These are phyloP conservation scores for Botrytis sinoallii DNA, from an alignment of 2,329 filamentous ascomycete species.

Conservation along the genomic window DNA sequence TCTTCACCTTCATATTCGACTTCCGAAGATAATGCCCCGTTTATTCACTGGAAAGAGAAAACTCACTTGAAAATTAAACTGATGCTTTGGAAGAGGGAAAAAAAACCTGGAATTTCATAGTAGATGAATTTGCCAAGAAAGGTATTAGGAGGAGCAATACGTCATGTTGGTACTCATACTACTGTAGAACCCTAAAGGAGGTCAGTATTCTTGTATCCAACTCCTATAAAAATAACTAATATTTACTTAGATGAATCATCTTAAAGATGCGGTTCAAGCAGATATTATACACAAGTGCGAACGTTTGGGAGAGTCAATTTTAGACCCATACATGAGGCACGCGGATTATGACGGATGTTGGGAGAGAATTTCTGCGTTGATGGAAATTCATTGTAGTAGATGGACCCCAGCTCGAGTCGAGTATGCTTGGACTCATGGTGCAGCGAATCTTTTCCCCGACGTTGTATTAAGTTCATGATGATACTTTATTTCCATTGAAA, in stretches of 20 bases:
- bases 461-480: not conserved
- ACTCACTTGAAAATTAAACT: not conserved
- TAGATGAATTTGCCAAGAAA: not conserved
- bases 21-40: not conserved
- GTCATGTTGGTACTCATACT: not conserved
- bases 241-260: not conserved
- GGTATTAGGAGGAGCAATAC: not conserved
- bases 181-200: not conserved
- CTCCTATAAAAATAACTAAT: not conserved
- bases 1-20: too few species aligned
- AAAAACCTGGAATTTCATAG: not conserved
- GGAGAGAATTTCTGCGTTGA: not conserved
- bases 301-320: not conserved
- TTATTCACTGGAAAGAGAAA: not conserved
- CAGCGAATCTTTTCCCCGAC: not conserved
- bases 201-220: not conserved
- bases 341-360: not conserved
- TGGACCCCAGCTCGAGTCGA: not conserved
- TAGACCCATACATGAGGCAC: not conserved
- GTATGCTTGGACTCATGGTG: not conserved
- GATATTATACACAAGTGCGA: not conserved
- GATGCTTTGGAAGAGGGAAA: not conserved
- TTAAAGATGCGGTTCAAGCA: not conserved
- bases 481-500: not conserved
- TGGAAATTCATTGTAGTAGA: not conserved